Conservation (phyloP, 371 early-diverging fungal species). For the Catenaria anguillulae region DNA sequence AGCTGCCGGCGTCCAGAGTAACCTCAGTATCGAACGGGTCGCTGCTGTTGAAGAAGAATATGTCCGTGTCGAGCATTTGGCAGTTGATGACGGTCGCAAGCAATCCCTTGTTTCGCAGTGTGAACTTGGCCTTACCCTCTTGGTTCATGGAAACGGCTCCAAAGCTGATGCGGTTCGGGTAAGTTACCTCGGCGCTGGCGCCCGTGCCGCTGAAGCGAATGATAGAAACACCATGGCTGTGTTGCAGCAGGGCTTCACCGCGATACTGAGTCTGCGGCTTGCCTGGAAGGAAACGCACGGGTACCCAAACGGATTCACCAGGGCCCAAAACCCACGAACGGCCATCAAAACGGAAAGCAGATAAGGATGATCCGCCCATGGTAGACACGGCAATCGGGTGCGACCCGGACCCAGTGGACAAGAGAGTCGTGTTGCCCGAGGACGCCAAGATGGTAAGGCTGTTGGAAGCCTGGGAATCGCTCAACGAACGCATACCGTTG, state of each 20-base stretch:
- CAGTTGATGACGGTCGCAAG: constrained; percentile 21
- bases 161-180: constrained; percentile 27
- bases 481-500: background rate
- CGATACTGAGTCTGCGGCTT: constrained; percentile 32
- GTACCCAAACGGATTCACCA: constrained; percentile 28
- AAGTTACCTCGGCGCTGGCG: constrained; percentile 30
- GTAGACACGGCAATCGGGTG: background rate
- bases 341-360: constrained; percentile 26
- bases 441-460: background rate
- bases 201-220: constrained; percentile 32
- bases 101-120: constrained; percentile 30
- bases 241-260: constrained; percentile 30
- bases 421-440: background rate
- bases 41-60: background rate
- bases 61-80: constrained; percentile 23
- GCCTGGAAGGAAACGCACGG: constrained; percentile 36
- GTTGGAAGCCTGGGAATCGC: background rate
- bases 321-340: constrained; percentile 28
- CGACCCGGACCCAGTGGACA: too few relatives aligned
- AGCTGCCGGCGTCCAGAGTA: background rate
- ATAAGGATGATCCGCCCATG: background rate
- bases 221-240: constrained; percentile 24
- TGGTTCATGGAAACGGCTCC: constrained; percentile 28
- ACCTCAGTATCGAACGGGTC: constrained; percentile 4
- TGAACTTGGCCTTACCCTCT: constrained; percentile 12